Conservation (phyloP, 768 basidiomycete genomes). For the Tylopilus intermedius region DNA sequence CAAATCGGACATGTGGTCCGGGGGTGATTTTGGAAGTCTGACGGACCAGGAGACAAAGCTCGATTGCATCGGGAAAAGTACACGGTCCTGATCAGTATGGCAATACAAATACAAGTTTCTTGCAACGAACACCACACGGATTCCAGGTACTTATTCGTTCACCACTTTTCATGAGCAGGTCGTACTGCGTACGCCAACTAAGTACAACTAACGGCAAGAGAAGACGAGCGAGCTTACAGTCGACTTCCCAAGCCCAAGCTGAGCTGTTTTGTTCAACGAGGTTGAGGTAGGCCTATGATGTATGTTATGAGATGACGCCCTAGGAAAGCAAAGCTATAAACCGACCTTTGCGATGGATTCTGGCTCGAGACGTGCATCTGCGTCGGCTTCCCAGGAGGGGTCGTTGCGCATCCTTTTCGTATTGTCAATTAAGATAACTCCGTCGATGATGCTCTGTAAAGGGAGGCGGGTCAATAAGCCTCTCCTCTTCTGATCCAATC, state of each 20-base stretch:
- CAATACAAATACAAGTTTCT: background rate
- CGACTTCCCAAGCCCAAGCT: constrained; percentile 77
- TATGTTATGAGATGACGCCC: background rate
- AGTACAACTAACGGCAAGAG: background rate
- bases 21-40: too few relatives aligned
- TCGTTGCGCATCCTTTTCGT: constrained; percentile 28
- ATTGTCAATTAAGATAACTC: constrained; percentile 43
- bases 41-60: too few relatives aligned
- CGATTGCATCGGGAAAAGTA: too few relatives aligned
- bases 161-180: constrained; percentile 54
- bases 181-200: constrained; percentile 31
- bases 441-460: constrained; percentile 63
- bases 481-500: too few relatives aligned
- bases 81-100: background rate
- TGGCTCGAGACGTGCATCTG: constrained; percentile 49
- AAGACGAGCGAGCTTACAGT: constrained; percentile 44
- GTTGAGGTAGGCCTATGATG: constrained; percentile 54
- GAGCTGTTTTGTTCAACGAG: constrained; percentile 66
- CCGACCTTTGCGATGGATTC: constrained; percentile 66
- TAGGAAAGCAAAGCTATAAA: background rate
- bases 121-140: background rate
- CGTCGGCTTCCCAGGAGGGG: constrained; percentile 40
- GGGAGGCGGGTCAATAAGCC: too few relatives aligned
- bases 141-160: constrained; percentile 6
- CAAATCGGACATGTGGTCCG: too few relatives aligned